These are phyloP conservation scores for Colletotrichum liriopes DNA, from an alignment of 2,329 filamentous ascomycete species.

Conservation along the genomic window DNA sequence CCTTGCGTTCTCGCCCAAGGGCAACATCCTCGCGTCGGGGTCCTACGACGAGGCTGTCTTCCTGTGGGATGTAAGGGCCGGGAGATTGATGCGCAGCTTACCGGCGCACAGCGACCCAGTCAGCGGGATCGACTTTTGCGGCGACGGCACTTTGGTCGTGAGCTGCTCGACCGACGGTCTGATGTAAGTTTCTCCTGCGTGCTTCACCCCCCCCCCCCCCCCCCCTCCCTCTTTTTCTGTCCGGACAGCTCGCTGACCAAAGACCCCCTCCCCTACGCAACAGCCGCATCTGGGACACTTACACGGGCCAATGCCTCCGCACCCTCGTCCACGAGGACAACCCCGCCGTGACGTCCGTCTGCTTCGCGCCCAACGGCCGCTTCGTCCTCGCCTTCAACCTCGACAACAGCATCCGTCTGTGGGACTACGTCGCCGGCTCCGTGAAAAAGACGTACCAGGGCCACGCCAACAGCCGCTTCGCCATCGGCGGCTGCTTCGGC, in stretches of 20 bases:
- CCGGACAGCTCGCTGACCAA: slow-evolving; percentile 31
- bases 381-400: slow-evolving; percentile 94
- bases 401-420: slow-evolving; percentile 90
- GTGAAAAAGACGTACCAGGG: slow-evolving; percentile 99
- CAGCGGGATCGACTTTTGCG: slow-evolving; percentile 91
- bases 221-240: too few species aligned
- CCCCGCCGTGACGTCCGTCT: slow-evolving; percentile 88
- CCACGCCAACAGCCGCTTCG: slow-evolving; percentile 87
- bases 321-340: slow-evolving; percentile 98
- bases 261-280: neutral
- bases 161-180: slow-evolving; percentile 93
- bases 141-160: slow-evolving; percentile 92
- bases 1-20: slow-evolving; percentile 96
- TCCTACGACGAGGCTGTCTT: slow-evolving; percentile 98
- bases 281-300: slow-evolving; percentile 94
- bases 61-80: slow-evolving; percentile 94
- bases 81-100: slow-evolving; percentile 88
- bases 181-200: slow-evolving; percentile 70
- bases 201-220: neutral
- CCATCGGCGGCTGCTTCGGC: slow-evolving; percentile 88
- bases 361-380: slow-evolving; percentile 94
- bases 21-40: slow-evolving; percentile 95
- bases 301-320: slow-evolving; percentile 93
- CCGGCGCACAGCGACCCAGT: slow-evolving; percentile 97
- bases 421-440: slow-evolving; percentile 93